Percentiles rank a stretch among this genome's conserved stretches.
Evolutionary conservation across 2,329 filamentous ascomycete species (phyloP).

Genomic region (Curvularia sp.): DNA sequence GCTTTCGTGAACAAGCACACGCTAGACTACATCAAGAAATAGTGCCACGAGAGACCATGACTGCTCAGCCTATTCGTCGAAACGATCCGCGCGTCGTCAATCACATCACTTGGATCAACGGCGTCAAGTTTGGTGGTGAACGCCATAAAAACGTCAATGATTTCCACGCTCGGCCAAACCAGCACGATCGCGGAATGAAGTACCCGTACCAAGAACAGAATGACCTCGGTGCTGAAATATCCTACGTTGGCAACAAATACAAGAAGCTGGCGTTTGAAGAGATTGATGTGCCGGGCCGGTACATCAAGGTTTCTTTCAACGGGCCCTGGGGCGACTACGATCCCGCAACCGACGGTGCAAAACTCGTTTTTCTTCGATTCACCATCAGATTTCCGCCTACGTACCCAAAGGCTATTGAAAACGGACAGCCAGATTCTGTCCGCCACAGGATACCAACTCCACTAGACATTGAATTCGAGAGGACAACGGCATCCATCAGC

Average conservation of each 20-base stretch:
- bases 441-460: slow-evolving; percentile 51
- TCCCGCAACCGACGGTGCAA: slow-evolving; percentile 35
- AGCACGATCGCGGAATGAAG: slow-evolving; percentile 23
- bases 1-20: slow-evolving; percentile 17
- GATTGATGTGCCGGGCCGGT: slow-evolving; percentile 63
- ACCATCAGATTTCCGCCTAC: slow-evolving; percentile 65
- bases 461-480: slow-evolving; percentile 63
- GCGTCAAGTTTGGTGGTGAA: slow-evolving; percentile 64
- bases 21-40: slow-evolving; percentile 13
- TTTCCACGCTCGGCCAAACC: slow-evolving; percentile 25
- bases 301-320: slow-evolving; percentile 64
- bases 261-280: slow-evolving; percentile 67
- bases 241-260: slow-evolving; percentile 66
- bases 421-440: slow-evolving; percentile 29
- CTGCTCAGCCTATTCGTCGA: slow-evolving; percentile 59
- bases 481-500: slow-evolving; percentile 62
- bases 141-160: slow-evolving; percentile 38
- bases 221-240: slow-evolving; percentile 66
- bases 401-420: slow-evolving; percentile 62
- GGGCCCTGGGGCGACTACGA: slow-evolving; percentile 65
- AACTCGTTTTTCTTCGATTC: slow-evolving; percentile 63
- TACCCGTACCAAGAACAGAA: slow-evolving; percentile 54
- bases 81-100: slow-evolving; percentile 61
- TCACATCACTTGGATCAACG: slow-evolving; percentile 70
- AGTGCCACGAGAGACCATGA: slow-evolving; percentile 53